Evolutionary conservation across 768 basidiomycete species (phyloP), one percentile per base, ranked within the genome.

Genomic region (Mycena metata): DNA sequence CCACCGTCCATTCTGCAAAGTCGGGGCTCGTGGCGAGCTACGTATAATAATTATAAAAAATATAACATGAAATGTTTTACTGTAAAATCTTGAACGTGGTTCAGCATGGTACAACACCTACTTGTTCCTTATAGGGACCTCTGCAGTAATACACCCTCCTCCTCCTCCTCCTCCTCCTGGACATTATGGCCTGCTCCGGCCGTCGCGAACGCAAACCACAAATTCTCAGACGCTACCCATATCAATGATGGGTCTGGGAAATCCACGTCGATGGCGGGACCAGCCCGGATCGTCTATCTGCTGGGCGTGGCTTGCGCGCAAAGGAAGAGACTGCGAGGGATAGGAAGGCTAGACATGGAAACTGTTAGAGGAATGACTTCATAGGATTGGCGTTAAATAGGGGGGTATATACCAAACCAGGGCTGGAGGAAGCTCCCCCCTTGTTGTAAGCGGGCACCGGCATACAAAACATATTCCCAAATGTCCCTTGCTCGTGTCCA

Each of bases 1-100:
- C 54, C 19, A 64, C 36, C n/a, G 69, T 70, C 74, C 73, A 74
- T 19, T 64, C 71, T 5, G 26, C 26, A 41, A 74, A 73, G 59
- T 74, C 74, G 36, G 45, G 55, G 47, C 57, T 46, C 9, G 36
- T 66, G 47, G 64, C 56, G 46, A 58, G 51, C 54, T 55, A 26
- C 10, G 21, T 26, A 7, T 4, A 19, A 16, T 5, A 8, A 60
- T 60, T 21, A 42, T 33, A 51, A 46, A n/a, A 19, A 19, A 46
- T 26, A 1, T 26, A n/a, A n/a, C n/a, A n/a, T n/a, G n/a, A n/a
- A n/a, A n/a, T n/a, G n/a, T n/a, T n/a, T n/a, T n/a, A n/a, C n/a
- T n/a, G n/a, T n/a, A n/a, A n/a, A n/a, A n/a, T n/a, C n/a, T n/a
- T n/a, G n/a, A n/a, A n/a, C n/a, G n/a, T n/a, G n/a, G n/a, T n/a